Percentiles rank a stretch among this genome's conserved stretches.
These are phyloP conservation scores for Vitis hybrid DNA, from an alignment of 177 flowering plant genomes.

Conservation along the genomic window DNA sequence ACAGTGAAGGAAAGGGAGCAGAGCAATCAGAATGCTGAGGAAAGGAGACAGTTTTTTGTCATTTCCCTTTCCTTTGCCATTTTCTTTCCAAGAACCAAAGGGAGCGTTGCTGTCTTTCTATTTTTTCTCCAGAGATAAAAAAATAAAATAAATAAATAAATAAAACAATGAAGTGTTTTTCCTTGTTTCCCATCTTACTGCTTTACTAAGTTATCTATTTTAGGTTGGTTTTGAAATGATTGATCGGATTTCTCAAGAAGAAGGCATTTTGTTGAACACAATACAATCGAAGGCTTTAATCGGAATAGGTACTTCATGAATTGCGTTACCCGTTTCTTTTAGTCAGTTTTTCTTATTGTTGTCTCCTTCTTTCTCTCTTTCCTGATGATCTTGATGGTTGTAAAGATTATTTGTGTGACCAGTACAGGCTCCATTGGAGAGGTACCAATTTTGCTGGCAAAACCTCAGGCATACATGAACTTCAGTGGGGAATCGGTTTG, in stretches of 20 bases:
- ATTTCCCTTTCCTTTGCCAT: too few relatives aligned
- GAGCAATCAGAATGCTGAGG: too few relatives aligned
- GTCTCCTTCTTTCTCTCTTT: not conserved
- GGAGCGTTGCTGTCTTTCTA: too few relatives aligned
- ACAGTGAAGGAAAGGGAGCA: too few relatives aligned
- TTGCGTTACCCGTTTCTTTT: not conserved
- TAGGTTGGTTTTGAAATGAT: constrained; percentile 99
- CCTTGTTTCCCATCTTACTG: not conserved
- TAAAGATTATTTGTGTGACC: constrained; percentile 13
- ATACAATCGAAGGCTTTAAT: constrained; percentile 91
- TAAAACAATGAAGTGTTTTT: not conserved
- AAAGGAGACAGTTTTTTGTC: too few relatives aligned
- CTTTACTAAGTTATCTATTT: not conserved
- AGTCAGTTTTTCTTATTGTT: not conserved
- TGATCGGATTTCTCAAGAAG: constrained; percentile 65
- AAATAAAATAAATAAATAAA: not conserved
- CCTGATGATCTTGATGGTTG: not conserved
- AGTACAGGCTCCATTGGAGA: constrained; percentile 75
- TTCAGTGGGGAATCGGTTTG: constrained; percentile 78
- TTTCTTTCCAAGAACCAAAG: too few relatives aligned
- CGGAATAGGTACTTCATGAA: constrained; percentile 70
- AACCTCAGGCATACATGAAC: constrained; percentile 82
- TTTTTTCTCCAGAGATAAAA: not conserved
- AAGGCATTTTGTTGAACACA: constrained; percentile 78
- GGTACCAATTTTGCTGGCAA: constrained; percentile 64